Evolutionary conservation across 495 filamentous ascomycete genomes (phyloP), one percentile per base, ranked within the genome.

Genomic region (Pyrenula massariospora): DNA sequence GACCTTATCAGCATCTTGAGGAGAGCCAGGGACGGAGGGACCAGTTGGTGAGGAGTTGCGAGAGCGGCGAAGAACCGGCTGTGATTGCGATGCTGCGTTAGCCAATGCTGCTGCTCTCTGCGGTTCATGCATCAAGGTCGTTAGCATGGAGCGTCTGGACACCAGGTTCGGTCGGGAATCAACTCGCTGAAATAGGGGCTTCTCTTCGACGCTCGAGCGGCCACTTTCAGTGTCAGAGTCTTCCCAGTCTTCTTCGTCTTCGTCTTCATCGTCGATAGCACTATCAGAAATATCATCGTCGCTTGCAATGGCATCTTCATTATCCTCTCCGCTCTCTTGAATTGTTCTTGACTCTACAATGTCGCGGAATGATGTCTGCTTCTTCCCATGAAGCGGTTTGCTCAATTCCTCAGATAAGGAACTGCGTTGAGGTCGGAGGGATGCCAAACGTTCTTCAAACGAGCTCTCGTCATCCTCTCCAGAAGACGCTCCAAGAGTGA

Each of bases 171-270:
- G 84, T 60, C 83, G 81, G 20, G 92, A 96, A 66, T 96, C 90
- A 24, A 97, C 91, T 5, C 93, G 84, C 65, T 89, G 82, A 77
- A 97, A 97, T 60, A 88, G 73, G 54, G 82, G 73, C 58, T 81
- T 83, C 20, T 93, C 89, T 55, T 92, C 87, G 22, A 88, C 76
- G 63, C 85, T 92, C 0, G 89, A 87, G 54, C 82, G 84, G 22
- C 83, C 89, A 62, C 84, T 94, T 57, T 94, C 87, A 25, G 90
- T 90, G n/a, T 86, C 81, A 8, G 90, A 93, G 60, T 96, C 92
- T 66, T 95, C 91, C 89, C 90, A 95, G 56, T 93, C 87, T 1
- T 77, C 64, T 11, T 78, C 89, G 23, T 86, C 87, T 51, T 91
- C 88, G 49, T 94, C 92, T 48, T 91, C 87, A 54, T 95, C 90